A percentile compares a stretch with the other conserved stretches of the same genome.
These are phyloP conservation scores for Torrubiellomyces zombiae DNA, from an alignment of 2,329 filamentous ascomycete species.

Conservation along the genomic window DNA sequence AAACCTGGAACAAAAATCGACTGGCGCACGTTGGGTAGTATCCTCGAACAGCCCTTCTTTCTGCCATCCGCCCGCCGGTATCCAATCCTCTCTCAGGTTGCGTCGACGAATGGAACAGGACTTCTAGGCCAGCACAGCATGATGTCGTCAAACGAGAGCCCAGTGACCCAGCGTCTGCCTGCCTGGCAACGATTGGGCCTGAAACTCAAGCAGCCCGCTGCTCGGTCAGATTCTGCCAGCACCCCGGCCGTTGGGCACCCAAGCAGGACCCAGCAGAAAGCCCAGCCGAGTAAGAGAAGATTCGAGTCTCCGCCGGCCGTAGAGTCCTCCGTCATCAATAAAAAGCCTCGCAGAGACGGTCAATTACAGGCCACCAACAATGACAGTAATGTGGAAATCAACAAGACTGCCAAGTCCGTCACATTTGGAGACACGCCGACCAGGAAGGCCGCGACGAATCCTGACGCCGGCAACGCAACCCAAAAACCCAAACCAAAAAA, in stretches of 20 bases:
- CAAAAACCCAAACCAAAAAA: conserved; percentile 17
- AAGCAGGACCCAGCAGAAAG: conserved; percentile 15
- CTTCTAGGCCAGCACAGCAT: too few species aligned
- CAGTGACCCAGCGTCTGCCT: conserved; percentile 31
- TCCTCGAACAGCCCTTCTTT: too few species aligned
- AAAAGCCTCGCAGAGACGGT: conserved; percentile 18
- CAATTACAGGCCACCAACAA: conserved; percentile 6
- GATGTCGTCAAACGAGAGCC: conserved; percentile 24
- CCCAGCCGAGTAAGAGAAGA: conserved; percentile 22
- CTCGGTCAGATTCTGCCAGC: conserved; percentile 14
- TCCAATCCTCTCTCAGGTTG: conserved; percentile 1
- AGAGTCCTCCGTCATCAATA: conserved; percentile 14
- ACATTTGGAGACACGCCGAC: conserved; percentile 28
- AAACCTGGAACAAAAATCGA: too few species aligned
- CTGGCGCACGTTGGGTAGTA: too few species aligned
- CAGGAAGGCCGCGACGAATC: conserved; percentile 12
- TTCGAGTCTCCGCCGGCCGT: conserved; percentile 16
- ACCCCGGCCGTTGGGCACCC: conserved; percentile 20
- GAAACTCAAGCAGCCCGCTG: conserved; percentile 34
- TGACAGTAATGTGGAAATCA: conserved; percentile 14
- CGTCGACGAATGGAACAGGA: conserved; percentile 2
- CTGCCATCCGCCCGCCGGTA: too few species aligned
- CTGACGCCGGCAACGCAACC: conserved; percentile 10
- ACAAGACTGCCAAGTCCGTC: conserved; percentile 27
- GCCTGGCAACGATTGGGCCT: conserved; percentile 48